Conservation (phyloP, 148 eudicot genomes). For the Heliamphora exappendiculata region DNA sequence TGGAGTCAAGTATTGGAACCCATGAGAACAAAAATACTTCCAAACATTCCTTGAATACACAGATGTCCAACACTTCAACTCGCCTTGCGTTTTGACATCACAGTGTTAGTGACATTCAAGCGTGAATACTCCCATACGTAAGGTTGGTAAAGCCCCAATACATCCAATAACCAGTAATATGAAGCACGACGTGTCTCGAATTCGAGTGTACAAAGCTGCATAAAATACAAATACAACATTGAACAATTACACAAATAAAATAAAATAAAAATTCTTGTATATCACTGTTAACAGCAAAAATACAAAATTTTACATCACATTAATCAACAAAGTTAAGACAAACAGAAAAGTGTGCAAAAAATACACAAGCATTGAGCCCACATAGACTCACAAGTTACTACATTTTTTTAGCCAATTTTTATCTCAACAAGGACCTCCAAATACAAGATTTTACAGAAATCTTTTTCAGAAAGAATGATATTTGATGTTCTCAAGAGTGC, state of each 20-base stretch:
- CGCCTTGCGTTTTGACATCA: slow-evolving; percentile 98
- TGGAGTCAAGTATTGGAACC: neutral
- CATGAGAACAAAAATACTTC: neutral
- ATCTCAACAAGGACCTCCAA: neutral
- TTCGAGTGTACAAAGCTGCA: slow-evolving; percentile 91
- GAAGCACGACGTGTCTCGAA: slow-evolving; percentile 98
- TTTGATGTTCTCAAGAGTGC: neutral
- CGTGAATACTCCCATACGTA: slow-evolving; percentile 97
- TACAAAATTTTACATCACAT: too few species aligned
- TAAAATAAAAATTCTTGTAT: too few species aligned
- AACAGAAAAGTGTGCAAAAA: neutral
- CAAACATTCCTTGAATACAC: neutral
- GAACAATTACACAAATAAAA: neutral
- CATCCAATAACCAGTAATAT: slow-evolving; percentile 90
- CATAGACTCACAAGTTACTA: neutral
- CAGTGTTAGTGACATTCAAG: slow-evolving; percentile 80
- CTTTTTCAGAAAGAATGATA: neutral
- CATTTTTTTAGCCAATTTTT: neutral
- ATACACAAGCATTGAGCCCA: neutral
- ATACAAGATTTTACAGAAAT: neutral
- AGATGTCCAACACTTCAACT: slow-evolving; percentile 12
- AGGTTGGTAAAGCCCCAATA: slow-evolving; percentile 77
- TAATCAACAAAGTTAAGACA: neutral
- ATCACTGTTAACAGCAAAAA: too few species aligned
- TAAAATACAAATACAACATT: neutral